phyloP scores from a whole-genome alignment of 768 basidiomycete species.

The Agrocybe chaxingu region DNA sequence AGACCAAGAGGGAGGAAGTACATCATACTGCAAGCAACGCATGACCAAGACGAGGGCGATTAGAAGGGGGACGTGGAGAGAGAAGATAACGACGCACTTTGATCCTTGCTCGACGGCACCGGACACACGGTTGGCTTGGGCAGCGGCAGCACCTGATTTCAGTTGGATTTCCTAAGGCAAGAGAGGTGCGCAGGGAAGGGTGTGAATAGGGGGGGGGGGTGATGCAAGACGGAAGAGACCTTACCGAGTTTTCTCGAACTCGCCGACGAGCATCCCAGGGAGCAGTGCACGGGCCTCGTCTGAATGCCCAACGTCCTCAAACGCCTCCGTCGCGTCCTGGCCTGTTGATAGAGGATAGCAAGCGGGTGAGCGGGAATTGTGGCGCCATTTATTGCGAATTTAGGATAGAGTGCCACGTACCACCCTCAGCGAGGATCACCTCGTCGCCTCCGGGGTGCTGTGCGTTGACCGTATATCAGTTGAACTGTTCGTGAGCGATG shows the following conservation, averaged over 20 bases:
- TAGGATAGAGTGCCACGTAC: slow-evolving; percentile 43
- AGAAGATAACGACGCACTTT: slow-evolving; percentile 41
- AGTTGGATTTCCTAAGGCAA: slow-evolving; percentile 44
- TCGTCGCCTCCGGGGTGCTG: slow-evolving; percentile 98
- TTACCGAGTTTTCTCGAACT: slow-evolving; percentile 72
- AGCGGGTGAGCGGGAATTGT: slow-evolving; percentile 4
- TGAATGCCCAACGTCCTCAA: slow-evolving; percentile 99
- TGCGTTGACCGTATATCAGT: background rate
- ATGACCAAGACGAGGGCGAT: slow-evolving; percentile 3
- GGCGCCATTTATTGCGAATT: slow-evolving; percentile 8
- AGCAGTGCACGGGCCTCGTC: slow-evolving; percentile 93
- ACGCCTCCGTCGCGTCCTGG: slow-evolving; percentile 95
- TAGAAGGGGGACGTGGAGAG: slow-evolving; percentile 6
- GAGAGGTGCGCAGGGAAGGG: slow-evolving; percentile 1
- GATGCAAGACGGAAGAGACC: slow-evolving; percentile 21
- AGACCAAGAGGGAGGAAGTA: slow-evolving; percentile 82
- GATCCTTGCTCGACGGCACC: slow-evolving; percentile 65
- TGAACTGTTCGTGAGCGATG: slow-evolving; percentile 21
- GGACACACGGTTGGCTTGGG: slow-evolving; percentile 41
- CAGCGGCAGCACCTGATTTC: slow-evolving; percentile 48
- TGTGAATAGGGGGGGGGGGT: background rate
- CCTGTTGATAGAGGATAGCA: slow-evolving; percentile 40
- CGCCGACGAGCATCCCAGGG: slow-evolving; percentile 74
- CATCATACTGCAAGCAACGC: slow-evolving; percentile 49
- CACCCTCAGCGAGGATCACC: slow-evolving; percentile 90